These are phyloP conservation scores for Tirmania nivea DNA, from an alignment of 495 filamentous ascomycete genomes.

Conservation along the genomic window DNA sequence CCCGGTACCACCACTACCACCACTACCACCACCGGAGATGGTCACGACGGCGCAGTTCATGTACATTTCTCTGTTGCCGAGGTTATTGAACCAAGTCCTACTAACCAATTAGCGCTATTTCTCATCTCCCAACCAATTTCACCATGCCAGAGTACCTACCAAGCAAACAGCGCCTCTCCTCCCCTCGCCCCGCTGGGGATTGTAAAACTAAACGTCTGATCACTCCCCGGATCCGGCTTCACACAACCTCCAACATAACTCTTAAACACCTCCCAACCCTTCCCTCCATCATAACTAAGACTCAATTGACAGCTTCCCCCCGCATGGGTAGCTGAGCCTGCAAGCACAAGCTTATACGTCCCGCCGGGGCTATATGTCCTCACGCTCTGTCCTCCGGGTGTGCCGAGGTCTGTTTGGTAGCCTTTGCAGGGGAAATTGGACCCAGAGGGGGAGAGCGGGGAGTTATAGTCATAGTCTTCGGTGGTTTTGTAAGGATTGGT, in stretches of 20 bases:
- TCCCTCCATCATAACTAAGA: constrained; percentile 36
- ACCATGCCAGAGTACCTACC: constrained; percentile 20
- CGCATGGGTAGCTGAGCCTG: constrained; percentile 30
- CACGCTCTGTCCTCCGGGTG: constrained; percentile 22
- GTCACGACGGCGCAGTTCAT: constrained; percentile 37
- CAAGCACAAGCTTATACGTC: constrained; percentile 23
- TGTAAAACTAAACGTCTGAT: constrained; percentile 27
- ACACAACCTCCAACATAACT: constrained; percentile 42
- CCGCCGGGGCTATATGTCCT: constrained; percentile 26
- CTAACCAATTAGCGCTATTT: neutral
- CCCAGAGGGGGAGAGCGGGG: constrained; percentile 25
- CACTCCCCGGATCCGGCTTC: constrained; percentile 15
- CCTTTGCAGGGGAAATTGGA: constrained; percentile 33
- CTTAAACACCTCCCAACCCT: constrained; percentile 39
- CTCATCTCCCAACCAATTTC: neutral
- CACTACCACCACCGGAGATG: constrained; percentile 30
- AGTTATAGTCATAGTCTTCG: constrained; percentile 30
- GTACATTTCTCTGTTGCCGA: constrained; percentile 38
- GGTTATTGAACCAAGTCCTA: neutral
- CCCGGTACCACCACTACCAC: constrained; percentile 3
- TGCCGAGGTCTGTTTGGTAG: constrained; percentile 25
- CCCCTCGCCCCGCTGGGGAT: constrained; percentile 26
- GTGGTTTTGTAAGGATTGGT: constrained; percentile 28
- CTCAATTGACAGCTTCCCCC: constrained; percentile 46
- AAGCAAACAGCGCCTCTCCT: constrained; percentile 39